These are phyloP conservation scores for Mycena metata DNA, from an alignment of 768 basidiomycete genomes.

Conservation along the genomic window DNA sequence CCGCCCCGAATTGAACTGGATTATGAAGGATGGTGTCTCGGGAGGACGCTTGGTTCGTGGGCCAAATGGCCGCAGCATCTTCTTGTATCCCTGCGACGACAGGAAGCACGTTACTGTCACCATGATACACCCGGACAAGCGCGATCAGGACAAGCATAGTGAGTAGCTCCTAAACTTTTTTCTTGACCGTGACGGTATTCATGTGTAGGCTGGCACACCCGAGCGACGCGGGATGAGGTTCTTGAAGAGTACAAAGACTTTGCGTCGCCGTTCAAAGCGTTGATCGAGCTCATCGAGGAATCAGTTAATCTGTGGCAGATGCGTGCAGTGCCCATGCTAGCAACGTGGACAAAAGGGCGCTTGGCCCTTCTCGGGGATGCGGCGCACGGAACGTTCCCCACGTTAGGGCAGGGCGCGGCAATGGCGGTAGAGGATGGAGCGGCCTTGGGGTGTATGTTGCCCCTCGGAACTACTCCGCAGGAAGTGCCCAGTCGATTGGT, in stretches of 20 bases:
- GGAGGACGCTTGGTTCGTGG: constrained; percentile 4
- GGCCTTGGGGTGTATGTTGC: constrained; percentile 19
- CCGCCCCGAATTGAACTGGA: constrained; percentile 19
- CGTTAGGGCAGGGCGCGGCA: constrained; percentile 14
- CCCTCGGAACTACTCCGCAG: constrained; percentile 3
- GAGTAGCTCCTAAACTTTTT: not conserved
- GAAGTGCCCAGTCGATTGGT: constrained; percentile 5
- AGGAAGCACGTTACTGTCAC: constrained; percentile 13
- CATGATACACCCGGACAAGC: constrained; percentile 23
- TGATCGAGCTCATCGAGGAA: constrained; percentile 15
- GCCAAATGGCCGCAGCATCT: not conserved
- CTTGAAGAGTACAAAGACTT: constrained; percentile 17
- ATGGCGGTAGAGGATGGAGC: constrained; percentile 27
- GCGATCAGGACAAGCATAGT: constrained; percentile 21
- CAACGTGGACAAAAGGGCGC: constrained; percentile 19
- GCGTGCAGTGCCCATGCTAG: constrained; percentile 13
- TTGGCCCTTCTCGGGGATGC: constrained; percentile 11
- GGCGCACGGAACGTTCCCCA: constrained; percentile 20
- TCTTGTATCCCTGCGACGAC: constrained; percentile 7
- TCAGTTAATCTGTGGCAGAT: constrained; percentile 22
- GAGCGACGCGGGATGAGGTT: constrained; percentile 13
- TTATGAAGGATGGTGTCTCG: constrained; percentile 11
- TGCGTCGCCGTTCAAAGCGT: constrained; percentile 5
- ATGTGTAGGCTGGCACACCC: constrained; percentile 7
- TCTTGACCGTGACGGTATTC: not conserved